Conservation (phyloP, 345 rosid species). For the Eucalyptus virginea region DNA sequence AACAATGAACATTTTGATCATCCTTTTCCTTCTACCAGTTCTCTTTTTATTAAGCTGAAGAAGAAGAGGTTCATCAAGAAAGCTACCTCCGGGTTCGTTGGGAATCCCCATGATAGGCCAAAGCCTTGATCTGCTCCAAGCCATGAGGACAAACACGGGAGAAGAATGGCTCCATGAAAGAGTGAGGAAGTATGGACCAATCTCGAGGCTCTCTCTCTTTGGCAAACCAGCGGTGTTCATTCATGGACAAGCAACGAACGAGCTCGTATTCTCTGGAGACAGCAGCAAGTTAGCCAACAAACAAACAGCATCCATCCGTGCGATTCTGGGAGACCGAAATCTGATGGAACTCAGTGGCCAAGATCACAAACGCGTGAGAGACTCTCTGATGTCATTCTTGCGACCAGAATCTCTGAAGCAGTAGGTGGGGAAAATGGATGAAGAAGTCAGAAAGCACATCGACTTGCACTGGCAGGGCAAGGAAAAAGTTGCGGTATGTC, state of each 20-base stretch:
- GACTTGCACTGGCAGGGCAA: too few relatives aligned
- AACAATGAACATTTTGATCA: neutral
- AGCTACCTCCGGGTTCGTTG: conserved; percentile 2
- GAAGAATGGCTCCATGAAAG: conserved; percentile 28
- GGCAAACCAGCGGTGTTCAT: conserved; percentile 34
- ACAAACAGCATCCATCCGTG: too few relatives aligned
- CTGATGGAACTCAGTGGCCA: too few relatives aligned
- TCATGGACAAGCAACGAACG: conserved; percentile 32
- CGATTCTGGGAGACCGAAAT: accelerated
- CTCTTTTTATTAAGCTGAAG: too few relatives aligned
- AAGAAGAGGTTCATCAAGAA: too few relatives aligned
- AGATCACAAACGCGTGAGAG: too few relatives aligned
- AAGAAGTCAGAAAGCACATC: too few relatives aligned
- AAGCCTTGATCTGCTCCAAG: conserved; percentile 24
- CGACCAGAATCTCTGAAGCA: too few relatives aligned
- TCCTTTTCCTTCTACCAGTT: neutral
- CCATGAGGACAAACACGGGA: conserved; percentile 35
- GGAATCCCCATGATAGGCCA: conserved; percentile 49
- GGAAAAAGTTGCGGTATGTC: neutral
- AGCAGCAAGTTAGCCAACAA: too few relatives aligned
- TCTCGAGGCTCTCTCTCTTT: conserved; percentile 34
- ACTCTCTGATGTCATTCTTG: too few relatives aligned
- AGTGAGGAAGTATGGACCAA: conserved; percentile 23
- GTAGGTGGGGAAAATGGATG: too few relatives aligned
- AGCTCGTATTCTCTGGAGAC: conserved; percentile 12